Percentiles rank a stretch among this genome's conserved stretches.
phyloP scores from a whole-genome alignment of 108 stramenopile genomes.

The Seminavis robusta region DNA sequence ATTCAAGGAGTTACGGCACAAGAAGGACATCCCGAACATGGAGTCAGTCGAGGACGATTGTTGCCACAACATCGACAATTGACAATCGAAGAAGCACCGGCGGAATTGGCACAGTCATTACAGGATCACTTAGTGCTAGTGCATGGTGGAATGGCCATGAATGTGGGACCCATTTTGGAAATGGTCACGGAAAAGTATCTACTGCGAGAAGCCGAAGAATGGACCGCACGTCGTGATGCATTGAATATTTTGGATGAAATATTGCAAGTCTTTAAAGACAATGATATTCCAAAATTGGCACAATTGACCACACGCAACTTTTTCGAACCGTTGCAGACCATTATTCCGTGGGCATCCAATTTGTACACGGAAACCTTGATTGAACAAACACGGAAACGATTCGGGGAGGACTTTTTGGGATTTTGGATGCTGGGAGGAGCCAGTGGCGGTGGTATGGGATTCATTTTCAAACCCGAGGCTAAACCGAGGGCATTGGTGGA shows the following conservation, averaged over 20 bases:
- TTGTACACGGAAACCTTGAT: slow-evolving; percentile 56
- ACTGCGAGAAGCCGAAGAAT: slow-evolving; percentile 50
- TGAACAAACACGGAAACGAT: slow-evolving; percentile 27
- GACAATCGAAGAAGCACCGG: slow-evolving; percentile 43
- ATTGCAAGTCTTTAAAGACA: slow-evolving; percentile 34
- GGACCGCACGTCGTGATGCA: slow-evolving; percentile 41
- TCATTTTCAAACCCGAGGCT: slow-evolving; percentile 46
- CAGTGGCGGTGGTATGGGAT: slow-evolving; percentile 61
- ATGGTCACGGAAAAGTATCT: slow-evolving; percentile 67
- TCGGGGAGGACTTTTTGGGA: slow-evolving; percentile 50
- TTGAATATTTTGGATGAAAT: slow-evolving; percentile 51
- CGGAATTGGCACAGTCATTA: slow-evolving; percentile 22
- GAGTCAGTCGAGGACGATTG: slow-evolving; percentile 49
- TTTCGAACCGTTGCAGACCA: slow-evolving; percentile 42
- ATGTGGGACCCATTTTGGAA: slow-evolving; percentile 59
- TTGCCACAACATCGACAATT: slow-evolving; percentile 46
- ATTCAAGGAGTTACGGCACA: slow-evolving; percentile 44
- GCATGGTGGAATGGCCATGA: slow-evolving; percentile 61
- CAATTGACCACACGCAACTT: slow-evolving; percentile 52
- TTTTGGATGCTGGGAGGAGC: slow-evolving; percentile 55
- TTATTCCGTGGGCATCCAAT: slow-evolving; percentile 57
- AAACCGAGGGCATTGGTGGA: slow-evolving; percentile 32
- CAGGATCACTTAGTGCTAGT: slow-evolving; percentile 44
- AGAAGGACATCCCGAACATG: slow-evolving; percentile 44
- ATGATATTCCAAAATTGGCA: slow-evolving; percentile 38